These are phyloP conservation scores for Chaetomium globosum DNA, from an alignment of 2,329 filamentous ascomycete genomes.

Conservation along the genomic window DNA sequence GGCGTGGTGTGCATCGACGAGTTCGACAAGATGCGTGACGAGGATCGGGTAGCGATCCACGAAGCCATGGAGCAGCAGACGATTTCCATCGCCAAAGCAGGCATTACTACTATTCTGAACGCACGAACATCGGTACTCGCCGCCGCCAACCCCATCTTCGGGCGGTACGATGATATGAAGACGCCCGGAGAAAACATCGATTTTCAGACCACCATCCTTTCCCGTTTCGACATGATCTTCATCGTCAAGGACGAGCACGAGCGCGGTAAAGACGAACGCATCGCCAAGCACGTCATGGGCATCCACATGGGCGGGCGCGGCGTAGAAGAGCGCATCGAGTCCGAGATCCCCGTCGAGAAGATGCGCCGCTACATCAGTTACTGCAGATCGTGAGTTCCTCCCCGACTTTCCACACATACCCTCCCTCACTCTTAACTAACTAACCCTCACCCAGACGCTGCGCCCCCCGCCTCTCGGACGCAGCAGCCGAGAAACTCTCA, in stretches of 20 bases:
- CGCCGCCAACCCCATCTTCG: slow-evolving; percentile 96
- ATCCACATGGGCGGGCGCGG: slow-evolving; percentile 92
- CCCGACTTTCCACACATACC: not conserved
- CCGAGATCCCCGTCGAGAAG: slow-evolving; percentile 91
- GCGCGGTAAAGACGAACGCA: slow-evolving; percentile 83
- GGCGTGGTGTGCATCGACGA: slow-evolving; percentile 98
- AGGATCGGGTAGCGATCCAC: slow-evolving; percentile 96
- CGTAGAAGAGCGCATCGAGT: slow-evolving; percentile 77
- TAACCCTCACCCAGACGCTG: slow-evolving; percentile 67
- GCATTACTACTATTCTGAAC: slow-evolving; percentile 97
- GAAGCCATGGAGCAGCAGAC: slow-evolving; percentile 99
- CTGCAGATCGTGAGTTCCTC: slow-evolving; percentile 78
- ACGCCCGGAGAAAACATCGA: slow-evolving; percentile 98
- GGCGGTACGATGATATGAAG: slow-evolving; percentile 97
- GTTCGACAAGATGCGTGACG: slow-evolving; percentile 99
- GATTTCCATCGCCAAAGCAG: slow-evolving; percentile 97
- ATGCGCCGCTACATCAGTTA: slow-evolving; percentile 98
- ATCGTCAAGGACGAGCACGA: slow-evolving; percentile 97
- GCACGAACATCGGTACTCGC: slow-evolving; percentile 92
- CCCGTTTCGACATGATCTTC: slow-evolving; percentile 99
- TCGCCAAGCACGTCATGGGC: slow-evolving; percentile 95
- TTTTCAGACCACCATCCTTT: slow-evolving; percentile 97
- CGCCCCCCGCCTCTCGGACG: slow-evolving; percentile 83
- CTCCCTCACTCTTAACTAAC: not conserved
- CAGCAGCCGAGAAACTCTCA: slow-evolving; percentile 92